Evolutionary conservation across 768 basidiomycete genomes (phyloP).

Genomic region (Termitomyces sp.): DNA sequence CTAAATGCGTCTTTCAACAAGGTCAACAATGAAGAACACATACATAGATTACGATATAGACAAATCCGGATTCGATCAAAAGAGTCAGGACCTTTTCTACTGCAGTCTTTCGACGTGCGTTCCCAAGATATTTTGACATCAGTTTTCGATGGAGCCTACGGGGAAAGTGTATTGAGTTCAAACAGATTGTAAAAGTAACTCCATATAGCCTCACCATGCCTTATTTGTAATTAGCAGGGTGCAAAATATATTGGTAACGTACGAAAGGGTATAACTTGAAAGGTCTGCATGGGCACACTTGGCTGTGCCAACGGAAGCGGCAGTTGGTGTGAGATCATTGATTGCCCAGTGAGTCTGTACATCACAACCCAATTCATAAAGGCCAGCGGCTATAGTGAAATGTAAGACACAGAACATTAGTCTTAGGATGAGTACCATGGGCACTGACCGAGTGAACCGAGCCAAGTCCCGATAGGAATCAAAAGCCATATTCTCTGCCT

Average conservation of each 20-base stretch:
- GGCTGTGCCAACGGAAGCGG: conserved; percentile 19
- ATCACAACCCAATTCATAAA: conserved; percentile 26
- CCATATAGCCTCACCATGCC: conserved; percentile 16
- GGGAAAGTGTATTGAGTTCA: background rate
- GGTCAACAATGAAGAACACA: background rate
- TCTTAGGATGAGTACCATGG: background rate
- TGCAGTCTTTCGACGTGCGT: conserved; percentile 20
- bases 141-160: conserved; percentile 19
- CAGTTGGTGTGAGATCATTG: conserved; percentile 18
- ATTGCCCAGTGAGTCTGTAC: conserved; percentile 21
- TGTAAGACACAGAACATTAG: background rate
- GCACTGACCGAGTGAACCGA: conserved; percentile 21
- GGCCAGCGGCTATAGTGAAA: conserved; percentile 17
- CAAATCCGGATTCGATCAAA: conserved; percentile 23
- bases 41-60: conserved; percentile 24
- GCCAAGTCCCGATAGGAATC: conserved; percentile 20
- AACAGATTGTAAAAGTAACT: too few relatives aligned
- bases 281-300: conserved; percentile 22
- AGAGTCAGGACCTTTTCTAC: conserved; percentile 23
- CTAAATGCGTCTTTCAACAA: background rate
- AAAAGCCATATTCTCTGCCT: conserved; percentile 14
- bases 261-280: conserved; percentile 25
- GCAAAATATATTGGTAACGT: conserved; percentile 24
- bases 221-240: conserved; percentile 23
- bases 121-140: conserved; percentile 20